Percentiles rank a stretch among this genome's conserved stretches.
Evolutionary conservation across 345 rosid species (phyloP).

Genomic region (Rubroshorea leprosula): DNA sequence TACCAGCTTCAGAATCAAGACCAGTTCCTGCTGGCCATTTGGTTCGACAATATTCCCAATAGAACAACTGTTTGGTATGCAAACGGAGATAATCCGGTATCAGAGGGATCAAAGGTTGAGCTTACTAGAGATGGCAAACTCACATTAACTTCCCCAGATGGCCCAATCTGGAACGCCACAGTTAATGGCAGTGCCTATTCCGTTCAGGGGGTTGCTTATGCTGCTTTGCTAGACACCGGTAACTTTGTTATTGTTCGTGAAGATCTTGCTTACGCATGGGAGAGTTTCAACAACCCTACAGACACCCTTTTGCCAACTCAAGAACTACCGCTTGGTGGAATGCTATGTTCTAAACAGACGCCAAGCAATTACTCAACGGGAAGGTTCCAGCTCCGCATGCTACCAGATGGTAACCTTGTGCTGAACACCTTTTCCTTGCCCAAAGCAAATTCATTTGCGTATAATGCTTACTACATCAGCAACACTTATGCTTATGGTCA

Average conservation of each 20-base stretch:
- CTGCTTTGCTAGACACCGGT: too few species aligned
- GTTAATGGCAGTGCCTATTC: too few species aligned
- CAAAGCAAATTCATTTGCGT: not conserved
- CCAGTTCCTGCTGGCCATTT: not conserved
- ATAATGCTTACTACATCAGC: constrained; percentile 19
- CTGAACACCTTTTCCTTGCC: constrained; percentile 22
- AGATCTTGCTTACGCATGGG: constrained; percentile 18
- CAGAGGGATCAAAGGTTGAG: too few species aligned
- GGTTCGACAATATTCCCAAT: too few species aligned
- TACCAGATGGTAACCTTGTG: constrained; percentile 17
- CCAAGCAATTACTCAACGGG: constrained; percentile 20
- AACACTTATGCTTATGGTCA: constrained; percentile 4
- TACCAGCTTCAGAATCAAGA: not conserved
- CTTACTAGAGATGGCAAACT: too few species aligned
- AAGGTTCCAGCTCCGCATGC: constrained; percentile 23
- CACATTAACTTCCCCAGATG: too few species aligned
- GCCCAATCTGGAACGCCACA: too few species aligned
- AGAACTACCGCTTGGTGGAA: constrained; percentile 13
- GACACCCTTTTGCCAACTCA: constrained; percentile 37
- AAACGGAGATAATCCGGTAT: too few species aligned
- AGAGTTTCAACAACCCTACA: constrained; percentile 33
- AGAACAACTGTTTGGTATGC: too few species aligned
- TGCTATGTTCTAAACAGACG: constrained; percentile 13
- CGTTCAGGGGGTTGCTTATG: too few species aligned
- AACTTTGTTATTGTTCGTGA: constrained; percentile 24